Evolutionary conservation across 2,329 filamentous ascomycete species (phyloP), one percentile per base, ranked within the genome.

Genomic region (Dothideomycetidae sp.): DNA sequence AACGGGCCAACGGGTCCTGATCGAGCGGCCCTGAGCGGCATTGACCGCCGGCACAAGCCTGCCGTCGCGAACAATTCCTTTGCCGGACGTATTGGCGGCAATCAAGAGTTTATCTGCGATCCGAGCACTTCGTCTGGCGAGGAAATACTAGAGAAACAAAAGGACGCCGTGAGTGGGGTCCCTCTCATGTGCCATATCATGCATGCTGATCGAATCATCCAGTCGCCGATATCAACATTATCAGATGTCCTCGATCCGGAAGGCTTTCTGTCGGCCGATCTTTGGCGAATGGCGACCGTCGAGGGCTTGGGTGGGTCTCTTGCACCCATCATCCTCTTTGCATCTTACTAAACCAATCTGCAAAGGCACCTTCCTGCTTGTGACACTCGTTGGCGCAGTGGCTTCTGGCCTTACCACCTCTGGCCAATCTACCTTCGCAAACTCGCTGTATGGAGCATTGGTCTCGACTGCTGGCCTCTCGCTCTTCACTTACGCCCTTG

Each of bases 401-500:
- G 41, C 48, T 5, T 45, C 44, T 10, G 46, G 43, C 3, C 35
- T 48, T 3, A 46, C 46, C 4, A 39, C 29, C 3, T 28, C 37
- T 2, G 26, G 26, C 2, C 11, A 13, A 5, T 19, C 5, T 10
- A 11, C 10, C 11, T 30, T 39, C 29, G 36, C 36, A 3, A 33
- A 17, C 5, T 11, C 14, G 5, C 17, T 23, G 7, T 48, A 46
- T 29, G 47, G 39, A 4, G 39, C 44, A 4, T 16, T 46, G 4
- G 12, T 42, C 7, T 44, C 44, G 16, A 33, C 33, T n/a, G 10
- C 44, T 3, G 39, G 45, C 2, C 28, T 69, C 11, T 51, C 65
- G 1, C 46, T 67, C 1, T 64, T 70, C 46, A 67, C 71, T 32
- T 69, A 63, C 44, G 61, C 60, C 5, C 62, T 64, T 10, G 62